Base-by-base conservation (phyloP, 352 stramenopile genomes). In the Phytophthora pisi region DNA sequence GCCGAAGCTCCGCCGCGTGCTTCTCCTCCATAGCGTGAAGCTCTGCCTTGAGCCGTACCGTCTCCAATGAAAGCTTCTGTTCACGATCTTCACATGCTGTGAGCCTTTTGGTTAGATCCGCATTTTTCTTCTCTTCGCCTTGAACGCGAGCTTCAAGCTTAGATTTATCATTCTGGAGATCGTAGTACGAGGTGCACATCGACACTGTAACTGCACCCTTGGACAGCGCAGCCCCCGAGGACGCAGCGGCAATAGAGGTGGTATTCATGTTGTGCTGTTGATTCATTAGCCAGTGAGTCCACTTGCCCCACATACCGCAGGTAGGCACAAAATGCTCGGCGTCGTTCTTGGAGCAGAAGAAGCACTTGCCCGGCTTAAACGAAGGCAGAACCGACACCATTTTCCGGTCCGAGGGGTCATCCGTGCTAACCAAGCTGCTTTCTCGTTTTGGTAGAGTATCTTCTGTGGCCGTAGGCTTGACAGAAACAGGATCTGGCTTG, bases 181-280 rank as follows among this genome's bases (percentile, higher is more conserved):
- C 87, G 53, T 91, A 93, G 60, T 95, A 95, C 7, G 87, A 95
- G 6, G 87, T 95, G 64, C 87, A 95, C 87, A 95, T 95, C 10
- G 78, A 75, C 16, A 83, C 72, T 24, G 52, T 49, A 42, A 75
- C 59, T 0, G 78, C 70, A 8, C 70, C 69, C 34, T 91, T 91
- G 7, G 65, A 55, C 18, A 65, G 18, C 5, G 67, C 53, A 11
- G 54, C 30, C 31, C 61, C 55, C 3, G 56, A 20, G 16, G 68
- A 68, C n/a, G 51, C 43, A 10, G 70, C 68, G 3, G 52, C 26
- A 42, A 68, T 64, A 6, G 52, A 50, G 8, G 61, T 57, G 30
- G 61, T 75, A 26, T 80, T 61, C 34, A 78, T 62, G 23, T 73
- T 74, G 20, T 87, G 73, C 51, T 92, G 83, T 54, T 92, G 83